Evolutionary conservation across 257 asterid species (phyloP).

Genomic region (Solanum ahanhuiri): DNA sequence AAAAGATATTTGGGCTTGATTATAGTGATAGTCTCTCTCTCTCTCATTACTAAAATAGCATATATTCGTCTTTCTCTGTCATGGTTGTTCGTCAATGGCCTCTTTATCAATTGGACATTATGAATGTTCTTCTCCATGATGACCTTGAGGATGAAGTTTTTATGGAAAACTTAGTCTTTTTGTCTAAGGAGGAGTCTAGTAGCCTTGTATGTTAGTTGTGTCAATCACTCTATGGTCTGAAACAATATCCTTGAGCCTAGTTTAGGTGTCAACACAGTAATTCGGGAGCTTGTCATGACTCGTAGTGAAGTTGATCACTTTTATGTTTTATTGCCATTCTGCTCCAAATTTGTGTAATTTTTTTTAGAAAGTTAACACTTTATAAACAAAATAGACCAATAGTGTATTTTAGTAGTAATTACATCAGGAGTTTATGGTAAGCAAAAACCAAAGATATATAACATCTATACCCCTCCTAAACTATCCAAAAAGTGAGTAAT

Average conservation of each 20-base stretch:
- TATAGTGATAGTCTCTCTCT: not conserved
- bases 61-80: not conserved
- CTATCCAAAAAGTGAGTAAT: not conserved
- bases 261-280: not conserved
- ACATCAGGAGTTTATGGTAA: not conserved
- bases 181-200: not conserved
- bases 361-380: not conserved
- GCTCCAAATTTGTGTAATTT: not conserved
- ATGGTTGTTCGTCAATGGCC: not conserved
- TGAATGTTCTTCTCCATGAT: not conserved
- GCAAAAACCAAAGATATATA: not conserved
- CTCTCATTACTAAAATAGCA: not conserved
- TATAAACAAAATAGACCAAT: not conserved
- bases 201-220: not conserved
- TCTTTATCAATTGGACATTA: not conserved
- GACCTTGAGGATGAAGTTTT: not conserved
- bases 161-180: not conserved
- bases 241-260: not conserved
- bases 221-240: not conserved
- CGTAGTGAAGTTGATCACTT: not conserved
- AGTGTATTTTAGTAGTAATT: not conserved
- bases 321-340: not conserved
- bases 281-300: not conserved
- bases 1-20: not conserved
- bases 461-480: not conserved